These are phyloP conservation scores for Passiflora organensis DNA, from an alignment of 345 rosid genomes.

Conservation along the genomic window DNA sequence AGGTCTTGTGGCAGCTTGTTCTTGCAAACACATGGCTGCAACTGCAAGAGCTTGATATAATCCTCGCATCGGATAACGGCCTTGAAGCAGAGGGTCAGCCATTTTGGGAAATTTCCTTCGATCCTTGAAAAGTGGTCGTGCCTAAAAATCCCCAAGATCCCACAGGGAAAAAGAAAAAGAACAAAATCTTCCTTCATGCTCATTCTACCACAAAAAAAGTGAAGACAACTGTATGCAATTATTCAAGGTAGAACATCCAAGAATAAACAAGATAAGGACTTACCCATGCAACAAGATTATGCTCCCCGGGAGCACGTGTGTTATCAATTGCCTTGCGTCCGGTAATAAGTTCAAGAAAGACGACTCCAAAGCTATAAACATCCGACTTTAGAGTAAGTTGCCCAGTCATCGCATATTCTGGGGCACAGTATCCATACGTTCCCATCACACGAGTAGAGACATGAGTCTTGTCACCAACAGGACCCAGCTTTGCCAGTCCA, in stretches of 20 bases:
- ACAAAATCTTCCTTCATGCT: too few relatives aligned
- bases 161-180: constrained; percentile 14
- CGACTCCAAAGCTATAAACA: constrained; percentile 97
- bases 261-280: constrained; percentile 7
- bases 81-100: constrained; percentile 92
- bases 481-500: constrained; percentile 93
- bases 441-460: constrained; percentile 99
- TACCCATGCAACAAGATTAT: constrained; percentile 98
- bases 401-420: constrained; percentile 99
- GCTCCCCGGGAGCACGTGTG: constrained; percentile 70
- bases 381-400: constrained; percentile 93
- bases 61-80: constrained; percentile 90
- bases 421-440: constrained; percentile 97
- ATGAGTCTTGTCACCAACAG: constrained; percentile 97
- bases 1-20: constrained; percentile 95
- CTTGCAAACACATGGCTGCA: constrained; percentile 98
- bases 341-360: constrained; percentile 90
- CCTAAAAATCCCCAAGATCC: constrained; percentile 38
- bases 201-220: too few relatives aligned
- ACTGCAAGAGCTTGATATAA: constrained; percentile 97
- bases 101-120: constrained; percentile 92
- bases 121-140: constrained; percentile 92
- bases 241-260: not conserved
- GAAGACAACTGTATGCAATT: constrained; percentile 14
- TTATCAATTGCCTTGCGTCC: constrained; percentile 98